phyloP scores from a whole-genome alignment of 2,329 filamentous ascomycete genomes.

The Aspergillus sp. region DNA sequence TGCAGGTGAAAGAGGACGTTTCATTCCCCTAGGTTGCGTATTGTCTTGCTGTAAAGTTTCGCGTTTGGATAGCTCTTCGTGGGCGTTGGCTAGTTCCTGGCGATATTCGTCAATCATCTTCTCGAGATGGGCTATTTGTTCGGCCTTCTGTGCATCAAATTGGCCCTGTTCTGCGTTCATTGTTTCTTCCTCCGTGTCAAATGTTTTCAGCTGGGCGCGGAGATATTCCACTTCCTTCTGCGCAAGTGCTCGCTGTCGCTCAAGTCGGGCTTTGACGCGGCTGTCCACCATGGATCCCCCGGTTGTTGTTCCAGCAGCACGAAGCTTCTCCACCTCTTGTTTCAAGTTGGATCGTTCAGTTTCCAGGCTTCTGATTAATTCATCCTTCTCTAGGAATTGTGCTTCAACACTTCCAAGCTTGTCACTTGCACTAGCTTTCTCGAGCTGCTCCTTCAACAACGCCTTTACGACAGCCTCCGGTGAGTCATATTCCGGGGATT shows the following conservation, averaged over 20 bases:
- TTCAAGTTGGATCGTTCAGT: conserved; percentile 65
- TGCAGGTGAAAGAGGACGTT: conserved; percentile 63
- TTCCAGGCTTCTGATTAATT: conserved; percentile 70
- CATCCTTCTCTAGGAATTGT: conserved; percentile 74
- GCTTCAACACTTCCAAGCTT: conserved; percentile 76
- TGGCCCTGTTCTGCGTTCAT: conserved; percentile 69
- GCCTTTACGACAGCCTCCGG: conserved; percentile 85
- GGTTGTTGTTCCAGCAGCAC: conserved; percentile 43
- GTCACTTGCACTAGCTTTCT: conserved; percentile 76
- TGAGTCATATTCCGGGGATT: conserved; percentile 73
- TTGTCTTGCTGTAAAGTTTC: conserved; percentile 52
- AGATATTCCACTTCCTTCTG: conserved; percentile 93
- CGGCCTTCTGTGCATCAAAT: conserved; percentile 71
- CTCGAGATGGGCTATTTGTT: conserved; percentile 79
- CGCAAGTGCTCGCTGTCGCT: conserved; percentile 80
- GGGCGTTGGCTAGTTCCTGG: conserved; percentile 70
- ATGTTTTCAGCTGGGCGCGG: conserved; percentile 83
- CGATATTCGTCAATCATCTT: conserved; percentile 85
- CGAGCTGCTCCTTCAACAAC: conserved; percentile 77
- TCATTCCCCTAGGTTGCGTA: conserved; percentile 52
- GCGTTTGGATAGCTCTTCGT: conserved; percentile 68
- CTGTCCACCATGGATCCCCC: conserved; percentile 57
- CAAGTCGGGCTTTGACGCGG: conserved; percentile 70
- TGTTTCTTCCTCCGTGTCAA: conserved; percentile 83
- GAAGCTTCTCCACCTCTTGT: conserved; percentile 70